Evolutionary conservation across 2,329 filamentous ascomycete genomes (phyloP), one percentile per base, ranked within the genome.

Genomic region (Pleurostoma richardsiae): DNA sequence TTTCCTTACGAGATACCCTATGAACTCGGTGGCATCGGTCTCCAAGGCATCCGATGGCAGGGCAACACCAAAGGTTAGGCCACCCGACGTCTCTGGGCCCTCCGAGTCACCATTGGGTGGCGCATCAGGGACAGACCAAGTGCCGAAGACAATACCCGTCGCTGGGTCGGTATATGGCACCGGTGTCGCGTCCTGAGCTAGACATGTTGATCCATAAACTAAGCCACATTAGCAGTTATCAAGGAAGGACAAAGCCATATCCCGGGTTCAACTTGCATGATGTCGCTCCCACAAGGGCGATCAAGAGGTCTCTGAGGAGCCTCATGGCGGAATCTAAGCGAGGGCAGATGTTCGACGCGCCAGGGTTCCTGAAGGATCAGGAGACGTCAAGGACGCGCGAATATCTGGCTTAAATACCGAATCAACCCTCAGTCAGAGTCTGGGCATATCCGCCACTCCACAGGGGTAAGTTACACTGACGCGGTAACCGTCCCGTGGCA

Each of bases 121-220:
- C 4, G 62, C 62, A 38, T 54, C 43, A 30, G 58, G 46, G 28
- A 74, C 66, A 5, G 60, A 63, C 62, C 73, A 77, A 39, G 74
- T 73, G 55, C 74, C 72, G 59, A 80, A 79, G 40, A 61, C 63
- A 53, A 80, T 79, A 27, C 74, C 74, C 6, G 76, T 77, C 38
- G 62, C 61, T 39, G 66, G 59, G 44, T 76, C 72, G 4, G 64
- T 74, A 54, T 69, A 73, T n/a, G 61, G 58, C 10, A 55, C 57
- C 3, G 66, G 51, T 1, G 31, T 43, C 27, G 53, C 49, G 38
- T 53, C 53, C 49, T 63, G 60, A 27, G 56, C 58, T 31, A 36
- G 8, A 36, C 46, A 39, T 42, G 43, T 8, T 30, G 46, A 36
- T 31, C 36, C 30, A 19, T 44, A 33, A 29, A 45, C 46, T 48